Evolutionary conservation across 495 filamentous ascomycete genomes (phyloP).

Genomic region (Penicillium ucsense): DNA sequence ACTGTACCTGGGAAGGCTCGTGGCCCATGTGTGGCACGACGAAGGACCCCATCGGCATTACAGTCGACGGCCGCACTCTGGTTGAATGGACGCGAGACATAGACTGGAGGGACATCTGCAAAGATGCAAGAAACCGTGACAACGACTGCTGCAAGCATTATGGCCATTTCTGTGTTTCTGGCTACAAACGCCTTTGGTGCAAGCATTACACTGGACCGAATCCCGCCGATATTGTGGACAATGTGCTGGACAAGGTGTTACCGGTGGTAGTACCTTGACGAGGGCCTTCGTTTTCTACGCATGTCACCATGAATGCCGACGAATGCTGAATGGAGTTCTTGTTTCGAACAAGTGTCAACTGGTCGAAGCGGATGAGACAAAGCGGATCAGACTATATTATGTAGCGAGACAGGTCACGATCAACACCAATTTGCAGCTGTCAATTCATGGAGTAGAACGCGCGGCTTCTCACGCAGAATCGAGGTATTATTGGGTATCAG

Average conservation of each 20-base stretch:
- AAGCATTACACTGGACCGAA: slow-evolving; percentile 1
- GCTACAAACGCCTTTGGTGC: slow-evolving; percentile 9
- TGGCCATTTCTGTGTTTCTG: slow-evolving; percentile 3
- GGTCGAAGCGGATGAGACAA: too few species aligned
- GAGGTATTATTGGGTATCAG: not conserved
- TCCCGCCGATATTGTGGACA: not conserved
- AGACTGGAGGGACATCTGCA: not conserved
- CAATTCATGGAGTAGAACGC: too few species aligned
- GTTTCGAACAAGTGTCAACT: too few species aligned
- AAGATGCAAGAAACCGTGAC: not conserved
- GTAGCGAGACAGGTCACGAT: not conserved
- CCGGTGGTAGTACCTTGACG: not conserved
- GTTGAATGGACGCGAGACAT: slow-evolving; percentile 1
- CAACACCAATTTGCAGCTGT: not conserved
- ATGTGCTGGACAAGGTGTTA: not conserved
- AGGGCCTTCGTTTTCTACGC: not conserved
- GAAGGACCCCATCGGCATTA: slow-evolving; percentile 1
- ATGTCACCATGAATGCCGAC: too few species aligned
- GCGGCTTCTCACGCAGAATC: too few species aligned
- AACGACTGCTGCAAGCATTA: slow-evolving; percentile 3
- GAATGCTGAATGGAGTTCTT: too few species aligned
- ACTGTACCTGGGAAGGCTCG: slow-evolving; percentile 3
- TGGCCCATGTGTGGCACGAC: slow-evolving; percentile 1
- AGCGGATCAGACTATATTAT: not conserved
- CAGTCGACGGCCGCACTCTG: not conserved